Conservation (phyloP, 2,329 filamentous ascomycete species). For the Scytalidium lignicola region DNA sequence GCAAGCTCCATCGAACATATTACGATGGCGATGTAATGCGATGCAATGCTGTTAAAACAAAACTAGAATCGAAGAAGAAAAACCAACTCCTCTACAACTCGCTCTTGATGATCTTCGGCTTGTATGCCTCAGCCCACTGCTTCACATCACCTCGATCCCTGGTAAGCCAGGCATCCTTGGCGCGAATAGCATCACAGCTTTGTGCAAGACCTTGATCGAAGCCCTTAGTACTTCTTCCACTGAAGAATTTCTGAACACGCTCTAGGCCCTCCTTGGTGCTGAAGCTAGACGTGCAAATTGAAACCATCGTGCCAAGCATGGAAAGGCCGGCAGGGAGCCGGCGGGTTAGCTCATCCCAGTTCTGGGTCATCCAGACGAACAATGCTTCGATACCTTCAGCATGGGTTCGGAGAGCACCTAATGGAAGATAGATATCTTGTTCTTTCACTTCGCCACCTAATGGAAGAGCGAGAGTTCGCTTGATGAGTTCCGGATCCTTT, state of each 20-base stretch:
- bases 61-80: not conserved
- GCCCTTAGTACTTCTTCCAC: slow-evolving; percentile 74
- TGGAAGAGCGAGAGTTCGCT: slow-evolving; percentile 71
- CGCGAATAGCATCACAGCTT: slow-evolving; percentile 75
- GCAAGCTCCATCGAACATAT: slow-evolving; percentile 38
- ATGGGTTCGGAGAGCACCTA: slow-evolving; percentile 72
- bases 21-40: not conserved
- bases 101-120: slow-evolving; percentile 21
- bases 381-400: slow-evolving; percentile 73
- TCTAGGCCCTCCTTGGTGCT: slow-evolving; percentile 70
- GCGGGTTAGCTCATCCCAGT: slow-evolving; percentile 81
- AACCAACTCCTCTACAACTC: slow-evolving; percentile 19
- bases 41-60: slow-evolving; percentile 1
- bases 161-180: slow-evolving; percentile 77
- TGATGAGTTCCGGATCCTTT: slow-evolving; percentile 71
- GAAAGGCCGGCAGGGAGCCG: slow-evolving; percentile 80
- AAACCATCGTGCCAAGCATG: slow-evolving; percentile 80
- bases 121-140: slow-evolving; percentile 61
- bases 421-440: slow-evolving; percentile 89
- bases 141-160: slow-evolving; percentile 75
- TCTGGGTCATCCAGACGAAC: slow-evolving; percentile 77
- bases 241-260: slow-evolving; percentile 77
- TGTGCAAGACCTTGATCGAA: slow-evolving; percentile 89
- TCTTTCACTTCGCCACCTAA: slow-evolving; percentile 81
- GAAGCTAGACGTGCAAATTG: slow-evolving; percentile 77